Evolutionary conservation across 2,329 filamentous ascomycete species (phyloP), one percentile per base, ranked within the genome.

Genomic region (Trichocomaceae sp.): DNA sequence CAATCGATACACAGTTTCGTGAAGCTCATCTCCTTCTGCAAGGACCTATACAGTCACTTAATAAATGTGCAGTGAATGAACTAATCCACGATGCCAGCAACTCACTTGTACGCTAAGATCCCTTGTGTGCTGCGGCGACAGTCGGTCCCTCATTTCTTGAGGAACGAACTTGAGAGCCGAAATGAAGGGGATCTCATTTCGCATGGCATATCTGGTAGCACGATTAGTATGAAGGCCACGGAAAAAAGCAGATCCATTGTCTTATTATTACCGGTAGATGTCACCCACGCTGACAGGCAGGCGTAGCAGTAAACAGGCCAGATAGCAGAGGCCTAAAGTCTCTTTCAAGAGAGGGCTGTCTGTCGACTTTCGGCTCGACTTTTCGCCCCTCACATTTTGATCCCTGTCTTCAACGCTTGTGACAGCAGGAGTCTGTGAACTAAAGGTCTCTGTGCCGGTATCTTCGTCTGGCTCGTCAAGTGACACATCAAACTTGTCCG

Each of bases 201-300:
- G 95, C 45, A 76, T 74, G 52, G 79, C 58, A 61, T 66, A 66
- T 17, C 66, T 69, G 44, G 33, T 12, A 42, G 6, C 1, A 42
- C 2, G 19, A 42, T 42, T 42, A 42, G 10, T 42, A 20, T 22
- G 13, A 42, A 39, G 13, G 7, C n/a, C 8, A 26, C 4, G 3
- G 7, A 50, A 8, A 15, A 50, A 31, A 4, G n/a, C 20, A 17
- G 39, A 50, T n/a, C n/a, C 2, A 33, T 31, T 23, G 26, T 47
- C 15, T n/a, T 7, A 3, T 52, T 63, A 53, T 7, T 67, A 77
- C 74, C 66, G 66, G 59, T 79, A 79, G 12, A 97, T 70, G 60
- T 95, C 88, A 10, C 83, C 85, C 7, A 92, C 74, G 20, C 84
- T 83, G n/a, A 88, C 77, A 0, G 91, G 90, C 54, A 93, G 76